These are phyloP conservation scores for Puccinia coronata DNA, from an alignment of 1,284 basidiomycete genomes.

Conservation along the genomic window DNA sequence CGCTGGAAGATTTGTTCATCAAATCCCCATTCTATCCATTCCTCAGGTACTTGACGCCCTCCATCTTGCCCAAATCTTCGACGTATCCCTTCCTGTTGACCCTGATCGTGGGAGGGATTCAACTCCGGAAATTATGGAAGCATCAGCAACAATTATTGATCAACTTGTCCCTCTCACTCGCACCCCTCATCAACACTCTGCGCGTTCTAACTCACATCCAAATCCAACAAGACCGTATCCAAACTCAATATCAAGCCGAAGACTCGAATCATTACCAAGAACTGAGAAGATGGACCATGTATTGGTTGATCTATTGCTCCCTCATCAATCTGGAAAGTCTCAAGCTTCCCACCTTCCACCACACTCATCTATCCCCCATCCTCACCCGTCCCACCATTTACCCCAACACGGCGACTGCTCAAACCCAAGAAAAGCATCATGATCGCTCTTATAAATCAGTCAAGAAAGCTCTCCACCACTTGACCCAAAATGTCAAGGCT, in stretches of 20 bases:
- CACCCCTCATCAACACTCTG: slow-evolving; percentile 21
- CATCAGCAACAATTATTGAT: slow-evolving; percentile 21
- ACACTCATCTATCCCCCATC: slow-evolving; percentile 15
- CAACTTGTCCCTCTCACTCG: slow-evolving; percentile 14
- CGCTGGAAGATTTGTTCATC: slow-evolving; percentile 19
- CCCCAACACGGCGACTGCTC: not conserved
- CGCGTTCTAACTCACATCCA: slow-evolving; percentile 13
- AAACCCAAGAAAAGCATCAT: not conserved
- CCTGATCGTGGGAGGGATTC: slow-evolving; percentile 1
- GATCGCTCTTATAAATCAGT: not conserved
- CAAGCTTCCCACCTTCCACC: not conserved
- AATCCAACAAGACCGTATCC: not conserved
- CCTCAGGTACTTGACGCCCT: slow-evolving; percentile 17
- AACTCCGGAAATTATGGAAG: slow-evolving; percentile 28
- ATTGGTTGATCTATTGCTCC: slow-evolving; percentile 36
- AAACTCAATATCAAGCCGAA: not conserved
- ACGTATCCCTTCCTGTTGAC: slow-evolving; percentile 25
- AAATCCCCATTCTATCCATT: slow-evolving; percentile 20
- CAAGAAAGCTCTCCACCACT: not conserved
- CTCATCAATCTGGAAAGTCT: slow-evolving; percentile 8
- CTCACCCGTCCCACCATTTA: slow-evolving; percentile 17
- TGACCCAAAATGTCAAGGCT: not conserved
- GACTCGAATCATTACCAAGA: slow-evolving; percentile 3
- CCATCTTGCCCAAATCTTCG: slow-evolving; percentile 25
- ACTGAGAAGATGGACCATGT: slow-evolving; percentile 21